These are phyloP conservation scores for Trypanosoma congolense DNA, from an alignment of 208 protist species.

Conservation along the genomic window DNA sequence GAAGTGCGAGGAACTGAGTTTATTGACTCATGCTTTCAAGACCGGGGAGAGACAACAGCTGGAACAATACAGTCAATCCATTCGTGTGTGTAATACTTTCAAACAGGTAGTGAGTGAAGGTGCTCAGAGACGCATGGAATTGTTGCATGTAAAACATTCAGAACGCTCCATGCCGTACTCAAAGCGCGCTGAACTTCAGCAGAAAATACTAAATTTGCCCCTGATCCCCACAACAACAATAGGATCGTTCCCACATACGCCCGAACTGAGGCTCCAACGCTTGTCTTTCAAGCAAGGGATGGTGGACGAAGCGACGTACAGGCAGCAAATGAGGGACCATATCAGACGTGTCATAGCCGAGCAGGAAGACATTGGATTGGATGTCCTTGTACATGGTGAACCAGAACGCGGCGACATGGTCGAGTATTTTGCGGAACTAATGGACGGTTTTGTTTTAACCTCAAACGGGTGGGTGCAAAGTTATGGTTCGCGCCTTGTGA, in stretches of 20 bases:
- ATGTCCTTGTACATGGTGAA: constrained; percentile 90
- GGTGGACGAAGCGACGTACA: constrained; percentile 48
- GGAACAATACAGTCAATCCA: constrained; percentile 32
- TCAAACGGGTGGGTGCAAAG: constrained; percentile 83
- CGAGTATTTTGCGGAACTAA: constrained; percentile 85
- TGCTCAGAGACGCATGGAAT: constrained; percentile 30
- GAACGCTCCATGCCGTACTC: constrained; percentile 27
- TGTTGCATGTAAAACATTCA: constrained; percentile 19
- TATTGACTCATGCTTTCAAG: constrained; percentile 40
- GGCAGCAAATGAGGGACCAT: constrained; percentile 62
- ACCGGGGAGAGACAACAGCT: constrained; percentile 23
- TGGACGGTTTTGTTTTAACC: constrained; percentile 83
- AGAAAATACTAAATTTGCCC: constrained; percentile 46
- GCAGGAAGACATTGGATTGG: constrained; percentile 81
- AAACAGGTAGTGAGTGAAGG: constrained; percentile 31
- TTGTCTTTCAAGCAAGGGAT: constrained; percentile 51
- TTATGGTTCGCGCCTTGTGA: constrained; percentile 82
- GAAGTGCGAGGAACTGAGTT: constrained; percentile 70
- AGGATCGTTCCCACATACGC: constrained; percentile 88
- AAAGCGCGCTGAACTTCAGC: constrained; percentile 39
- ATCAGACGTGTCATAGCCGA: constrained; percentile 64
- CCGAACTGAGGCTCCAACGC: constrained; percentile 62
- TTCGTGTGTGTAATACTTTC: constrained; percentile 22
- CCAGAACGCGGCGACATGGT: constrained; percentile 91
- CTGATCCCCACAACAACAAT: constrained; percentile 89